These are phyloP conservation scores for Rosa persica DNA, from an alignment of 306 rosid genomes.

Conservation along the genomic window DNA sequence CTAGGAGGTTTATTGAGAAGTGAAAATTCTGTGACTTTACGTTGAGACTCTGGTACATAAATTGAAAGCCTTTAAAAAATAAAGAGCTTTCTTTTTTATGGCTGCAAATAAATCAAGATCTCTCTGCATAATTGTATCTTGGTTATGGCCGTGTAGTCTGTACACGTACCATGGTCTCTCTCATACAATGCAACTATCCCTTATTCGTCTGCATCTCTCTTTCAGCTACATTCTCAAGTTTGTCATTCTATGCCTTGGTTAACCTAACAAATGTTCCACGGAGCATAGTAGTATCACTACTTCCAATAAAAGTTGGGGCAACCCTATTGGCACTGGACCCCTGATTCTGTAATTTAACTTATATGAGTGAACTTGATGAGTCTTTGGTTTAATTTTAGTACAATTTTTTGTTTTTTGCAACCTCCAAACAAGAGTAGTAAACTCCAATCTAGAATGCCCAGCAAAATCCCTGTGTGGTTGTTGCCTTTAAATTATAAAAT, in stretches of 20 bases:
- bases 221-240: not conserved
- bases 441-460: not conserved
- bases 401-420: not conserved
- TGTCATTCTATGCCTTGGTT: not conserved
- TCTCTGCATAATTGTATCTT: not conserved
- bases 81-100: not conserved
- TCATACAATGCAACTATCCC: slow-evolving; percentile 1
- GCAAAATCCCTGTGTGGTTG: not conserved
- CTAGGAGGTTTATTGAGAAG: not conserved
- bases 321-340: not conserved
- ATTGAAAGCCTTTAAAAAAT: not conserved
- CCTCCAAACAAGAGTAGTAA: not conserved
- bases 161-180: not conserved
- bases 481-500: not conserved
- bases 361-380: not conserved
- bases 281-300: not conserved
- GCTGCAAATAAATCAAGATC: not conserved
- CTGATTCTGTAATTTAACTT: not conserved
- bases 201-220: not conserved
- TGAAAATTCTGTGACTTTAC: not conserved
- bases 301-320: not conserved
- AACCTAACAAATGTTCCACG: not conserved
- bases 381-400: not conserved
- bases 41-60: not conserved
- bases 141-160: not conserved